phyloP scores from a whole-genome alignment of 208 protist genomes.

The Porcisia hertigi region DNA sequence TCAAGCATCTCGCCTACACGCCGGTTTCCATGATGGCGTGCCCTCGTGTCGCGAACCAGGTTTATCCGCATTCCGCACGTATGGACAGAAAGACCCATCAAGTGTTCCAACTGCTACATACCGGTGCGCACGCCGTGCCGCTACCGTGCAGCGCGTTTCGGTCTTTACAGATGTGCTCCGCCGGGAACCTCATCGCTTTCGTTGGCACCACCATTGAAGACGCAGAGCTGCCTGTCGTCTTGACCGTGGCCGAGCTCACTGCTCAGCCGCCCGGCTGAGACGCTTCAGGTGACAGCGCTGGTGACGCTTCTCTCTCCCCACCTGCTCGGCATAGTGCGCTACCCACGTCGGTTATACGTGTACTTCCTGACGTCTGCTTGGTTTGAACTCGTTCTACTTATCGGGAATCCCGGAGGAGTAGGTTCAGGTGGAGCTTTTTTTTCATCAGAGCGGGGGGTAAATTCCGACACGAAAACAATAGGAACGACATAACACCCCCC shows the following conservation, averaged over 20 bases:
- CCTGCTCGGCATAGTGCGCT: background rate
- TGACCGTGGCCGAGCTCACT: slow-evolving; percentile 1
- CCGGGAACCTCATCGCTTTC: slow-evolving; percentile 5
- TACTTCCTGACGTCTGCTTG: background rate
- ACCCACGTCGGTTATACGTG: background rate
- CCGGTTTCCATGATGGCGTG: slow-evolving; percentile 7
- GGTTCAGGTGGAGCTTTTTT: background rate
- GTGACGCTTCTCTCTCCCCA: background rate
- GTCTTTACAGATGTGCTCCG: background rate
- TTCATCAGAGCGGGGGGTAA: no score
- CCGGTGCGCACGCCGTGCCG: background rate
- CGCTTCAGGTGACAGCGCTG: background rate
- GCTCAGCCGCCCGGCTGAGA: background rate
- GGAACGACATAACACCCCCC: no score
- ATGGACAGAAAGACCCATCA: background rate
- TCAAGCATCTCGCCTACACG: slow-evolving; percentile 7
- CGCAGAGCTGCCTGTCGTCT: background rate
- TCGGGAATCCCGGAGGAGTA: background rate
- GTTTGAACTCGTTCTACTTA: background rate
- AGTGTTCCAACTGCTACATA: slow-evolving; percentile 8
- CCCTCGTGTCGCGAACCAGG: background rate
- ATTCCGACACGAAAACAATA: no score
- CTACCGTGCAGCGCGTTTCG: background rate
- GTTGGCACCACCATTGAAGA: background rate
- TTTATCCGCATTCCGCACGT: slow-evolving; percentile 11